phyloP scores from a whole-genome alignment of 768 basidiomycete genomes.

The Grammothele lineata region DNA sequence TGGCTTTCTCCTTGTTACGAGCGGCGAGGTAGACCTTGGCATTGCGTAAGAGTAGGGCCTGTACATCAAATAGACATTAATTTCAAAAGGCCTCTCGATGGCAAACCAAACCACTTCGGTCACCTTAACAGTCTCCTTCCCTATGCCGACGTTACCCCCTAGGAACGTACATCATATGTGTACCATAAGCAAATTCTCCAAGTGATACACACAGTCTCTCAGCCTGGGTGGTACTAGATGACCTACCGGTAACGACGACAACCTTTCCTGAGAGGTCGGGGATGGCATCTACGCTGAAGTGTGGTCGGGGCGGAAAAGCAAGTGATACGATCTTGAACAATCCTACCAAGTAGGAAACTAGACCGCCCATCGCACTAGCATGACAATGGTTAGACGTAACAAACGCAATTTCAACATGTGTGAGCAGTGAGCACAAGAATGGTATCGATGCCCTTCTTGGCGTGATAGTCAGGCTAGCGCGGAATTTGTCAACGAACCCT shows the following conservation, averaged over 20 bases:
- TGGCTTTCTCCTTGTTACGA: constrained; percentile 20
- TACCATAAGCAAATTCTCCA: not conserved
- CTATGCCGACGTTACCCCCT: constrained; percentile 42
- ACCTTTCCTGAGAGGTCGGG: constrained; percentile 40
- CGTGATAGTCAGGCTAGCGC: too few relatives aligned
- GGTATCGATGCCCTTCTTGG: too few relatives aligned
- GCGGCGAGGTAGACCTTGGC: constrained; percentile 30
- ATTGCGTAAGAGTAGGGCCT: constrained; percentile 52
- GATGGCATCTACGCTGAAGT: constrained; percentile 33
- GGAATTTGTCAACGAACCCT: too few relatives aligned
- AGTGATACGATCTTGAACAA: not conserved
- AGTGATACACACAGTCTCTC: not conserved
- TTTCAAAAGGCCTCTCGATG: too few relatives aligned
- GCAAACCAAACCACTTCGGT: too few relatives aligned
- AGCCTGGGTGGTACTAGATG: not conserved
- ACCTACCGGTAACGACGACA: constrained; percentile 31
- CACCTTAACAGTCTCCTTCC: constrained; percentile 49
- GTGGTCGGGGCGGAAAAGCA: constrained; percentile 31
- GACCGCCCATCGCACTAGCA: too few relatives aligned
- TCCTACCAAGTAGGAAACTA: not conserved
- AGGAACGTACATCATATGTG: too few relatives aligned
- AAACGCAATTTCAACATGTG: too few relatives aligned
- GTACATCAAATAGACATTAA: not conserved
- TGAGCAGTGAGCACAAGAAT: too few relatives aligned
- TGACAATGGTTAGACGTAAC: too few relatives aligned